Evolutionary conservation across 345 rosid species (phyloP), one percentile per base, ranked within the genome.

Genomic region (Arabidopsis arenosa): DNA sequence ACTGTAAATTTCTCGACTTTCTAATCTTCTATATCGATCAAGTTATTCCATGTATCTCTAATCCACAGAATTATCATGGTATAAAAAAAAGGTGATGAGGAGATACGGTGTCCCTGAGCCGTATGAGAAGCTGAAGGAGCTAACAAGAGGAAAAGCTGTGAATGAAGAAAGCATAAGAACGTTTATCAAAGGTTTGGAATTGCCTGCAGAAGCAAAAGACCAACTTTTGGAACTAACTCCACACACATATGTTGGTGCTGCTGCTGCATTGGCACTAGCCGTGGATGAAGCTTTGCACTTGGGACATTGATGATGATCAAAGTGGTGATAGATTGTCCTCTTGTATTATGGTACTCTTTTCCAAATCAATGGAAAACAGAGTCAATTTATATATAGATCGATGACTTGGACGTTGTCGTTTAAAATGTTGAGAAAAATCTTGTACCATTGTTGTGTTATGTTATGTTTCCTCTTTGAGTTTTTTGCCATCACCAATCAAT

Each of bases 61-160:
- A 30, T 35, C 47, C 26, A 18, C n/a, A 26, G 10, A 52, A 63
- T 6, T 12, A 4, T 11, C 37, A 9, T 36, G 55, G 64, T 49
- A 1, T 59, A 0, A 11, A 28, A 47, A 14, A 61, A 21, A 90
- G 98, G 94, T 96, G 47, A 93, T 96, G 99, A 87, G 98, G 65
- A 88, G 98, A 81, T 89, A 80, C 0, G 95, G 97, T 52, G 96
- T 93, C 66, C 96, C 97, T 18, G 96, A 91, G 85, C 96, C 98
- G 7, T 91, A 91, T 10, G 96, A 96, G 88, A 96, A 91, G 83
- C 86, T 96, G 39, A 91, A 96, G 83, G 96, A 87, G 80, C 83
- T 93, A 66, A 93, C 97, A 41, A 86, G 97, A 82, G 99, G 98
- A 79, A 89, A 88, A 81, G 85, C 87, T 18, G 96, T 94, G 73